Evolutionary conservation across 179 eudicot species (phyloP), one percentile per base, ranked within the genome.

Genomic region (Nepenthes alata): DNA sequence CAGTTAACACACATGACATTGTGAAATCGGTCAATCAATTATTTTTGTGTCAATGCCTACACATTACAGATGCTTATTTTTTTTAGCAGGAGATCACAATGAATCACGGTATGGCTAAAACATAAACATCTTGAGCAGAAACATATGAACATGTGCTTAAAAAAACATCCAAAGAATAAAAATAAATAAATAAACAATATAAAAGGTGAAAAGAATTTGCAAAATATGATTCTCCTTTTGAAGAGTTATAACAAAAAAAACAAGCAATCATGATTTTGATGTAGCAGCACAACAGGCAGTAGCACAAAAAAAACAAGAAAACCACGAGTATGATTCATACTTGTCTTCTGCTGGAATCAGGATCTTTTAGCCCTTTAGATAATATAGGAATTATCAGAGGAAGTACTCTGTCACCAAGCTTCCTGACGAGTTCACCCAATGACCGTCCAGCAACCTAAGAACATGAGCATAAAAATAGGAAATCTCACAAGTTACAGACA

Each of bases 391-490:
- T 87, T 63, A 93, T 84, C 78, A 87, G 59, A 53, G 99, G 91
- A 73, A 93, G 88, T 63, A 93, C 99, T 79, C 97, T 89, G 60
- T 93, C 99, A 66, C 99, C 97, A 65, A 93, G 95, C 84, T 93
- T 93, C 74, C 94, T 76, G 60, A 93, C 99, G 69, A 93, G 99
- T 75, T 93, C 99, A 55, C 99, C 99, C 74, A 93, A 63, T 58
- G 97, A 64, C 70, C 99, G 77, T 60, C 81, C 97, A 55, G 99
- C 99, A 72, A 85, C 99, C 99, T 93, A 68, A 57, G 57, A 74
- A 62, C 45, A 41, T 7, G 8, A 41, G 12, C 65, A 35, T 45
- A n/a, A 13, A 15, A 11, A 16, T 35, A 15, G 2, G 59, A 38
- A 25, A 9, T 53, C 15, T 11, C 5, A 50, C 44, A 53, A 53